These are phyloP conservation scores for Colletotrichum sp. DNA, from an alignment of 2,329 filamentous ascomycete species.

Conservation along the genomic window DNA sequence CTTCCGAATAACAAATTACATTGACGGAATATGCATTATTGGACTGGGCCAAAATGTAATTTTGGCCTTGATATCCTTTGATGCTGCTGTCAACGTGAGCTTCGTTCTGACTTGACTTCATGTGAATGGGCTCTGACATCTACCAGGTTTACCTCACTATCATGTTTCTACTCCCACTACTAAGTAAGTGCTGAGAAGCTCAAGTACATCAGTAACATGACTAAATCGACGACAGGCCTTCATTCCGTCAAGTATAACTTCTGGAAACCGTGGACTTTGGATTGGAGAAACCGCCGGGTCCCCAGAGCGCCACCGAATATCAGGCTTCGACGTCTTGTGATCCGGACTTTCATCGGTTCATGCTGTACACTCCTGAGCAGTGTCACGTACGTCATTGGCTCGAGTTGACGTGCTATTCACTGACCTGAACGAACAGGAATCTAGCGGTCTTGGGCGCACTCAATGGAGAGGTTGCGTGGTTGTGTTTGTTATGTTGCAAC, in stretches of 20 bases:
- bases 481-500: slow-evolving; percentile 12
- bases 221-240: neutral
- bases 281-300: slow-evolving; percentile 4
- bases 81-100: slow-evolving; percentile 8
- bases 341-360: slow-evolving; percentile 12
- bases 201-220: rapidly evolving
- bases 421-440: neutral
- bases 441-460: neutral
- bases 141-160: slow-evolving; percentile 8
- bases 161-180: slow-evolving; percentile 1
- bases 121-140: neutral
- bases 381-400: neutral
- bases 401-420: rapidly evolving
- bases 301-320: slow-evolving; percentile 3
- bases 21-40: slow-evolving; percentile 1
- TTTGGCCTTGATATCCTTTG: slow-evolving; percentile 4
- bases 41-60: neutral
- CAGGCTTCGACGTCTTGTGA: neutral
- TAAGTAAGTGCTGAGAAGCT: neutral
- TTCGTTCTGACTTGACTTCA: rapidly evolving
- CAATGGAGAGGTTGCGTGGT: slow-evolving; percentile 10
- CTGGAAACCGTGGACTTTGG: slow-evolving; percentile 17
- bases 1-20: slow-evolving; percentile 4
- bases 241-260: slow-evolving; percentile 15
- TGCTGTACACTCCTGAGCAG: slow-evolving; percentile 6